Conservation (phyloP, 1,284 basidiomycete genomes). For the Rhodotorula glutinis region DNA sequence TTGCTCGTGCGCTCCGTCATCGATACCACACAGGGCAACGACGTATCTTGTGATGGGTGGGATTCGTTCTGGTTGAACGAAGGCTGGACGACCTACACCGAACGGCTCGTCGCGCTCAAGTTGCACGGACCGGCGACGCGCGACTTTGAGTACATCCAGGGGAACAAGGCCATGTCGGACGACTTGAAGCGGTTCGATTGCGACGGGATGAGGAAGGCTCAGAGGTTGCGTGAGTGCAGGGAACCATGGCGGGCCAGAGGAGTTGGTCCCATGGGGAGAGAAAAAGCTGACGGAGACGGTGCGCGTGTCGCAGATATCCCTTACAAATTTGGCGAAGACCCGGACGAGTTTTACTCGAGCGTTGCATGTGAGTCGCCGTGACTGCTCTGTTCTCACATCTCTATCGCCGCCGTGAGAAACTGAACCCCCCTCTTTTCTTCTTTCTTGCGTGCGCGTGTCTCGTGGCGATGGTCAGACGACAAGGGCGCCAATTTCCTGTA, state of each 20-base stretch:
- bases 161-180: constrained; percentile 68
- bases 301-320: constrained; percentile 84
- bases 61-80: constrained; percentile 90
- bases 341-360: constrained; percentile 63
- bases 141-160: constrained; percentile 75
- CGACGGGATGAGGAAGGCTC: constrained; percentile 24
- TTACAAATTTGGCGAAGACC: constrained; percentile 74
- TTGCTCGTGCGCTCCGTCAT: neutral
- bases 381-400: too few relatives aligned
- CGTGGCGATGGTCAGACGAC: constrained; percentile 9
- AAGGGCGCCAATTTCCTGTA: constrained; percentile 66
- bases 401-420: too few relatives aligned
- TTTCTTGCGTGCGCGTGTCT: constrained; percentile 38
- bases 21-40: constrained; percentile 52
- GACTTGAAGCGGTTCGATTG: constrained; percentile 63
- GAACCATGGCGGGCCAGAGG: too few relatives aligned
- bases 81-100: constrained; percentile 82
- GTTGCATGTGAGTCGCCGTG: constrained; percentile 58
- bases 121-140: constrained; percentile 76
- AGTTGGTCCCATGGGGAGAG: too few relatives aligned
- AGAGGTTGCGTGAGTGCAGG: constrained; percentile 22
- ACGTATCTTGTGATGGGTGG: constrained; percentile 45
- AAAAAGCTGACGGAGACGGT: too few relatives aligned
- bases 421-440: neutral
- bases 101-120: constrained; percentile 72